phyloP scores from a whole-genome alignment of 2,329 filamentous ascomycete species.

The Magnaporthiopsis rhizophila region DNA sequence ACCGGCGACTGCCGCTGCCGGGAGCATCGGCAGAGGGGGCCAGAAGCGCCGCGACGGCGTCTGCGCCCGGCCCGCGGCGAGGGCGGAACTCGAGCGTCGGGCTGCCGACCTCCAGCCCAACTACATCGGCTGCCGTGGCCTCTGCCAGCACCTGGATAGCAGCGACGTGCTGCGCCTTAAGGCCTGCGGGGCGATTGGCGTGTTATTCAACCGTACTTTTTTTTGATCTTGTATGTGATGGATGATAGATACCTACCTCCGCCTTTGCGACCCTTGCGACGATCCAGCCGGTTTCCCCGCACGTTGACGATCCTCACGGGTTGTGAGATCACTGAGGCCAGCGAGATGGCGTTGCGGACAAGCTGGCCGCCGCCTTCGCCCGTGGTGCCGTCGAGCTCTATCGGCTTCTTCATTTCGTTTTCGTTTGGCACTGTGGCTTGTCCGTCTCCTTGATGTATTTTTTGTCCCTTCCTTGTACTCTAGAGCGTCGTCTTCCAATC shows the following conservation, averaged over 20 bases:
- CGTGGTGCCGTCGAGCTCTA: constrained; percentile 46
- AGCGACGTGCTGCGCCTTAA: constrained; percentile 53
- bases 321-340: constrained; percentile 47
- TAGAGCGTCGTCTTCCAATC: neutral
- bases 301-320: constrained; percentile 47
- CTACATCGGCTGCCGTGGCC: constrained; percentile 40
- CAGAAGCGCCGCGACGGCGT: neutral
- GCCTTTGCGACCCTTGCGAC: neutral
- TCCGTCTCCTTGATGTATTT: constrained; percentile 18
- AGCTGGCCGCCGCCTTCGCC: constrained; percentile 58
- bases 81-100: constrained; percentile 41
- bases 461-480: constrained; percentile 7
- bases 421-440: neutral
- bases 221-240: neutral
- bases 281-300: constrained; percentile 39
- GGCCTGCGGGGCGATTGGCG: constrained; percentile 28
- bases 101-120: constrained; percentile 43
- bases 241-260: neutral
- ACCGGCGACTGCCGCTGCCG: constrained; percentile 18
- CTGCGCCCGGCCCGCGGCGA: constrained; percentile 10
- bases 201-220: neutral
- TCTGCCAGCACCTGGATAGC: constrained; percentile 46
- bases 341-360: constrained; percentile 45
- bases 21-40: no score
- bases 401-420: neutral